These are phyloP conservation scores for Posidonia australis DNA, from an alignment of 106 monocot species.

Conservation along the genomic window DNA sequence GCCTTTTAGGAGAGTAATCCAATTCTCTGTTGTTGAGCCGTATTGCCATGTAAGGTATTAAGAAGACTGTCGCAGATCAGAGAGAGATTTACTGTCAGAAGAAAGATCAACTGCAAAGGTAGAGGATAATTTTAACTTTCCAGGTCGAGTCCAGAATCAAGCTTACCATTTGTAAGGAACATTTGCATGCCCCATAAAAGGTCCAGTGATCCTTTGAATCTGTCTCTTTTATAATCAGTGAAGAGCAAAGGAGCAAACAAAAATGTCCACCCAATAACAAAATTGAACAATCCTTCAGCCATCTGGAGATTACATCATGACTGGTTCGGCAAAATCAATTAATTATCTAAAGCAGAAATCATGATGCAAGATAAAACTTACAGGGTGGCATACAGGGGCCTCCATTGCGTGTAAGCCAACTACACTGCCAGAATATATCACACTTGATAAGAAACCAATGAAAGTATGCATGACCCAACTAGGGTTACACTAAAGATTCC, in stretches of 20 bases:
- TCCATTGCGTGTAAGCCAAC: conserved; percentile 71
- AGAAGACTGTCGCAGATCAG: conserved; percentile 37
- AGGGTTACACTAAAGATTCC: background rate
- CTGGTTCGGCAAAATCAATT: background rate
- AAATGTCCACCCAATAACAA: conserved; percentile 90
- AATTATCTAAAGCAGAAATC: background rate
- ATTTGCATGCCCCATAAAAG: conserved; percentile 89
- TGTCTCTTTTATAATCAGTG: conserved; percentile 57
- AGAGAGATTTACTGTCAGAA: background rate
- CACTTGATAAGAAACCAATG: background rate
- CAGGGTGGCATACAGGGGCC: conserved; percentile 78
- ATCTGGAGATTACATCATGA: conserved; percentile 20
- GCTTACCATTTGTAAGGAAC: conserved; percentile 89
- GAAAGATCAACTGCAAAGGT: background rate
- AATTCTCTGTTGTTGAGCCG: conserved; percentile 44
- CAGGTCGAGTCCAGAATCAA: too few relatives aligned
- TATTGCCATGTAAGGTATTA: conserved; percentile 98
- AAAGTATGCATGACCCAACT: background rate
- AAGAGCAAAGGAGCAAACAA: conserved; percentile 79
- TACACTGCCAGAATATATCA: conserved; percentile 50
- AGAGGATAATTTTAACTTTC: background rate
- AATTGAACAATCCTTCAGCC: conserved; percentile 86
- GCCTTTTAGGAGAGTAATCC: conserved; percentile 14
- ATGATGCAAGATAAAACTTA: conserved; percentile 24
- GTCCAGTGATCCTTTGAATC: conserved; percentile 68